These are phyloP conservation scores for Paraphoma sp. DNA, from an alignment of 2,329 filamentous ascomycete genomes.

Conservation along the genomic window DNA sequence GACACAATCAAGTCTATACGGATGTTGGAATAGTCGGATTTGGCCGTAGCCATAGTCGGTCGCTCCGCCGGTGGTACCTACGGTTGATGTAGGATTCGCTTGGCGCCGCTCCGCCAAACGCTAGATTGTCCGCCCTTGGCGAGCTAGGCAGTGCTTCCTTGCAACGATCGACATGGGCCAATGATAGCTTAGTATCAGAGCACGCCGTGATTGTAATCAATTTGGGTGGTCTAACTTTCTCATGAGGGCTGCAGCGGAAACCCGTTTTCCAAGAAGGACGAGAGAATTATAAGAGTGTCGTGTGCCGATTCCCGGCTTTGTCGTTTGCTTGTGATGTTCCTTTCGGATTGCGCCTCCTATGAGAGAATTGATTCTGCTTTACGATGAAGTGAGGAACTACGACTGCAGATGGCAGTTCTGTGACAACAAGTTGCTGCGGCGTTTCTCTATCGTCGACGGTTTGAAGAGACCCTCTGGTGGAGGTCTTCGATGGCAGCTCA, in stretches of 20 bases:
- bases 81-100: slow-evolving; percentile 15
- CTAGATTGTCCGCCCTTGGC: slow-evolving; percentile 21
- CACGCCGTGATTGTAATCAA: slow-evolving; percentile 17
- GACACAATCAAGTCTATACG: slow-evolving; percentile 1
- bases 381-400: neutral
- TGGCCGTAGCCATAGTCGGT: slow-evolving; percentile 7
- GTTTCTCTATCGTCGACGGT: too few relatives aligned
- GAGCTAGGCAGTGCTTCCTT: slow-evolving; percentile 9
- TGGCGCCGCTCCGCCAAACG: slow-evolving; percentile 23
- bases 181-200: slow-evolving; percentile 6
- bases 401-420: neutral
- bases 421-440: too few relatives aligned
- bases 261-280: slow-evolving; percentile 4
- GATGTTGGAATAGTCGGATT: slow-evolving; percentile 5
- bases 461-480: too few relatives aligned
- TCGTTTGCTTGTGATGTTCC: slow-evolving; percentile 3
- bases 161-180: slow-evolving; percentile 9
- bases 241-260: slow-evolving; percentile 6
- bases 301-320: slow-evolving; percentile 26
- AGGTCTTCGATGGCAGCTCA: too few relatives aligned
- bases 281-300: slow-evolving; percentile 4
- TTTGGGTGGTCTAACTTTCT: slow-evolving; percentile 10
- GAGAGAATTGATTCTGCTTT: neutral
- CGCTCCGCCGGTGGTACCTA: slow-evolving; percentile 17
- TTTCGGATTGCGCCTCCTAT: neutral